phyloP scores from a whole-genome alignment of 306 rosid species.

The Fragaria nilgerrensis region DNA sequence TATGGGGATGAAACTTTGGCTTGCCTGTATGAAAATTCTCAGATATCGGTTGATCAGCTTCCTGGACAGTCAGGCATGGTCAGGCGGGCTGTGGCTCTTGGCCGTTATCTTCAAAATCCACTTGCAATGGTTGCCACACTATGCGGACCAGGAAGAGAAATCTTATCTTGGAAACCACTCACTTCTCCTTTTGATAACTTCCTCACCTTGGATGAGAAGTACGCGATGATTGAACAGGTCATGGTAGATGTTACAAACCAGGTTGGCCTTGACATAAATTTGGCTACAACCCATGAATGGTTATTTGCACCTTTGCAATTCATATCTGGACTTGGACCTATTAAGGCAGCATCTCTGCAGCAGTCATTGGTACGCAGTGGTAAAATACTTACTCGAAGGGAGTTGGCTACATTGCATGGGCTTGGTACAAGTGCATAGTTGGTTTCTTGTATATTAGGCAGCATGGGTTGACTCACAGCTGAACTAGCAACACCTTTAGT shows the following conservation, averaged over 20 bases:
- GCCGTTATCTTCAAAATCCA: slow-evolving; percentile 85
- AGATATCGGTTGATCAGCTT: slow-evolving; percentile 79
- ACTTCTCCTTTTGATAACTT: background rate
- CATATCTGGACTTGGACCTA: background rate
- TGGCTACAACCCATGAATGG: background rate
- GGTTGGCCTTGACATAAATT: background rate
- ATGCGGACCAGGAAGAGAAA: background rate
- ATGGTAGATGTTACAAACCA: background rate
- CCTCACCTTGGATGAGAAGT: background rate
- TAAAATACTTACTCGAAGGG: background rate
- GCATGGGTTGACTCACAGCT: background rate
- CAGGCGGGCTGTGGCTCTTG: slow-evolving; percentile 62
- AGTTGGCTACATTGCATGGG: background rate
- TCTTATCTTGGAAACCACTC: background rate
- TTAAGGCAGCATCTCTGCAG: background rate
- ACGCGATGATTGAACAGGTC: background rate
- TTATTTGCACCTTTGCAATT: background rate
- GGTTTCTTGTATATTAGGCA: background rate
- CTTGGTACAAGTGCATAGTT: background rate
- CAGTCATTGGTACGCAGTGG: background rate
- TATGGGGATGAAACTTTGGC: slow-evolving; percentile 94
- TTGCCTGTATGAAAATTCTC: slow-evolving; percentile 81
- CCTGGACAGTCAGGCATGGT: slow-evolving; percentile 69
- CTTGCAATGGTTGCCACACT: slow-evolving; percentile 72
- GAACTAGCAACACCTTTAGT: background rate